Conservation (phyloP, 78 protist species). For the Anaeramoeba flamelloides region DNA sequence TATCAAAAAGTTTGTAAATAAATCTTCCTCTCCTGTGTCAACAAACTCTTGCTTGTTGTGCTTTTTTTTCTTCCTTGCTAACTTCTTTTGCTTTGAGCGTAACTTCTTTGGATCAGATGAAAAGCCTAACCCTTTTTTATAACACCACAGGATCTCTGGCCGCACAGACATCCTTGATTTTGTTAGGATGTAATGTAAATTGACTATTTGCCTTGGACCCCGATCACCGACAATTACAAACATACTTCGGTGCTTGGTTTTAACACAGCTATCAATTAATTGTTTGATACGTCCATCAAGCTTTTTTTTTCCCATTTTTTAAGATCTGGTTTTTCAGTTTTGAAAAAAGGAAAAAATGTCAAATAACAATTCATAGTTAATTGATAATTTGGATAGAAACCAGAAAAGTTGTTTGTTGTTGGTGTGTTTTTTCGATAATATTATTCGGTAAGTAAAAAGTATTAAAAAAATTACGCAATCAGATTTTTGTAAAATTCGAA, state of each 20-base stretch:
- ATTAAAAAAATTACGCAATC: too few relatives aligned
- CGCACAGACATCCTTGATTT: conserved; percentile 54
- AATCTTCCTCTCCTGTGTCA: conserved; percentile 49
- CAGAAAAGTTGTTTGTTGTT: too few relatives aligned
- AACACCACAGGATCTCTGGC: conserved; percentile 94
- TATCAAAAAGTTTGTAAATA: conserved; percentile 81
- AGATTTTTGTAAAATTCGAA: too few relatives aligned
- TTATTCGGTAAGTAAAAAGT: too few relatives aligned
- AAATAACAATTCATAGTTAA: too few relatives aligned
- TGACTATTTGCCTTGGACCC: conserved; percentile 40
- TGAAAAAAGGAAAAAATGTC: too few relatives aligned
- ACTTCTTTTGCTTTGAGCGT: conserved; percentile 39
- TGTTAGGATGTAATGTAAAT: conserved; percentile 80
- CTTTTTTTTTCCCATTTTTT: too few relatives aligned
- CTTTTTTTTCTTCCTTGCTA: too few relatives aligned
- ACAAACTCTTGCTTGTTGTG: conserved; percentile 48
- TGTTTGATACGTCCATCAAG: conserved; percentile 72
- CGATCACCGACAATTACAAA: conserved; percentile 90
- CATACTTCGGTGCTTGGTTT: conserved; percentile 54
- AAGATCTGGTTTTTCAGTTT: too few relatives aligned
- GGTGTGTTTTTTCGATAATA: too few relatives aligned
- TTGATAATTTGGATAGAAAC: too few relatives aligned
- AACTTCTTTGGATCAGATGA: conserved; percentile 35
- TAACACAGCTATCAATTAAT: conserved; percentile 64
- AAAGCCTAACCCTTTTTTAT: conserved; percentile 56